Base-by-base conservation (phyloP, 129 eudicot genomes). In the Ambrosia trifida region DNA sequence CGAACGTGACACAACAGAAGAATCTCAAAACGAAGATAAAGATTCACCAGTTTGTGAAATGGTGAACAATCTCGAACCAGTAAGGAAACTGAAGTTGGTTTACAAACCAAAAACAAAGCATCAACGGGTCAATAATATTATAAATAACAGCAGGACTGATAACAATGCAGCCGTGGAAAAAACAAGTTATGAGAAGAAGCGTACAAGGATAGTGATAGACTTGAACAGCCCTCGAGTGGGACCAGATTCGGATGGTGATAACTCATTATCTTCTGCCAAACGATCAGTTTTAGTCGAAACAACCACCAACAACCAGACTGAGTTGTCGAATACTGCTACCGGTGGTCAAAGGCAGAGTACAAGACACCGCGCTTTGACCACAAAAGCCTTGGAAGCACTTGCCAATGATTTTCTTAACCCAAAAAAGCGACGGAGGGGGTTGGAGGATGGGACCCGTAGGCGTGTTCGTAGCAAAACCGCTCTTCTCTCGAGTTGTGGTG, bases 361-460 rank as follows among this genome's bases (percentile, higher is more conserved):
- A 32, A 85, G 89, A 76, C 82, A 77, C 86, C 74, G 86, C 2
- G 84, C 89, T 16, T 62, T 81, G 78, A 79, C 84, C 18, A 72
- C 83, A 6, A 85, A 69, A 76, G 89, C 86, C 28, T 59, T 85
- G 70, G 89, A 85, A 58, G 89, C 89, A 19, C 79, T 82, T 66
- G 89, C 81, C 6, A 70, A 64, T 64, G 86, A 81, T 36, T 79
- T 64, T 11, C 12, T 72, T 54, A 66, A 16, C 66, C 77, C 86
- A 0, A 84, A 75, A 73, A 77, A 69, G 43, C 69, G 70, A 64
- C 78, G 65, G 69, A 75, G 76, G 35, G 78, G 75, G 36, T 10
- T 52, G 14, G 79, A 52, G 46, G 72, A 65, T 24, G 61, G 59
- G 63, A 52, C 66, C 58, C 75, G 59, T 40, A 72, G 82, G 67